A percentile compares a stretch with the other conserved stretches of the same genome.
phyloP scores from a whole-genome alignment of 2,329 filamentous ascomycete species.

The Aspergillus carbonarius region DNA sequence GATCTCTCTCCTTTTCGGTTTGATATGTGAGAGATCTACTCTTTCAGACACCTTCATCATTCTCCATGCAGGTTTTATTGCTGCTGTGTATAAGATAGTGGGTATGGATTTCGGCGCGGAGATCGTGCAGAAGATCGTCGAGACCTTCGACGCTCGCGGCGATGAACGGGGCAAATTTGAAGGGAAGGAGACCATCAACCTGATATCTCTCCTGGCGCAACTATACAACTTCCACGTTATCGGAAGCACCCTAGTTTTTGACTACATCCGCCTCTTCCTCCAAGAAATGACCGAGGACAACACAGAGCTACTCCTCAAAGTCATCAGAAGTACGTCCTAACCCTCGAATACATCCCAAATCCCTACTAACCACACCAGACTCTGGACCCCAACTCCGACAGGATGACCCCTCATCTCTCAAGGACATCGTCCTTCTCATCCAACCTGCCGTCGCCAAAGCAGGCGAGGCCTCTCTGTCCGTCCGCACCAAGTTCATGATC shows the following conservation, averaged over 20 bases:
- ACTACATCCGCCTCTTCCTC: conserved; percentile 80
- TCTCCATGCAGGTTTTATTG: conserved; percentile 83
- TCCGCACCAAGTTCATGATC: conserved; percentile 95
- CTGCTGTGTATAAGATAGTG: conserved; percentile 81
- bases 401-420: conserved; percentile 83
- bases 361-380: conserved; percentile 37
- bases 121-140: conserved; percentile 74
- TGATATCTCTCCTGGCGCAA: conserved; percentile 79
- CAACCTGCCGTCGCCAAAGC: conserved; percentile 68
- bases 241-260: conserved; percentile 79
- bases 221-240: conserved; percentile 92
- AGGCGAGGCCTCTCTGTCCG: conserved; percentile 71
- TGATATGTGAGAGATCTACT: conserved; percentile 74
- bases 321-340: conserved; percentile 63
- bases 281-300: conserved; percentile 75
- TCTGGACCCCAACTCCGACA: conserved; percentile 79
- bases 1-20: conserved; percentile 72
- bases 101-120: conserved; percentile 89
- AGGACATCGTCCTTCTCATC: conserved; percentile 80
- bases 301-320: conserved; percentile 80
- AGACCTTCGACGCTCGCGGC: conserved; percentile 70
- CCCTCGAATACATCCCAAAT: not conserved
- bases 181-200: conserved; percentile 68
- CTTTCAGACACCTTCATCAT: conserved; percentile 88
- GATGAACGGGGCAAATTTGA: conserved; percentile 40